phyloP scores from a whole-genome alignment of 2,329 filamentous ascomycete species.

The Alternaria triticina region DNA sequence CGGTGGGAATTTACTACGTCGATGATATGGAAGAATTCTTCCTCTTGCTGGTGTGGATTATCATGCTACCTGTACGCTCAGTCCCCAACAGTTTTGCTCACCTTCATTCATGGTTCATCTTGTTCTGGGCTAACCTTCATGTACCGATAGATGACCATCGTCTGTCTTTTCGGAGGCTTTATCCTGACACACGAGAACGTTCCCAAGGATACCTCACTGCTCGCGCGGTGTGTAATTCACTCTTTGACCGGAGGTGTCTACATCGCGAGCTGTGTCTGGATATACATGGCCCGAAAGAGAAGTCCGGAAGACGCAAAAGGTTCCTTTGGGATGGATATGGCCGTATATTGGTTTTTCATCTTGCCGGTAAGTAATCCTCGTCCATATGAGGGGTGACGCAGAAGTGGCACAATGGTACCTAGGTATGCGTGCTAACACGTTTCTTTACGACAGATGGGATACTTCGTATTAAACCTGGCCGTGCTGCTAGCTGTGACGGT shows the following conservation, averaged over 20 bases:
- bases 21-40: not conserved
- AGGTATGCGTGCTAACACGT: not conserved
- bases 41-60: not conserved
- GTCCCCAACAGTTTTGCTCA: rapidly evolving
- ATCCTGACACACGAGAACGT: not conserved
- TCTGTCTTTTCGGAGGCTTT: not conserved
- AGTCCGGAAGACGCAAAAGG: too few relatives aligned
- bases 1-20: not conserved
- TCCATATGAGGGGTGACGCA: not conserved
- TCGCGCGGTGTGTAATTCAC: not conserved
- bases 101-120: not conserved
- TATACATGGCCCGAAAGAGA: not conserved
- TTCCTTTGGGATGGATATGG: not conserved
- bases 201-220: not conserved
- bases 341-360: not conserved
- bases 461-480: not conserved
- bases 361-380: not conserved
- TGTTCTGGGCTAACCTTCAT: not conserved
- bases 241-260: not conserved
- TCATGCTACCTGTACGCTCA: not conserved
- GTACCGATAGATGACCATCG: not conserved
- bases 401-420: not conserved
- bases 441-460: not conserved
- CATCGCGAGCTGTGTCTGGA: not conserved
- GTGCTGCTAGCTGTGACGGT: too few relatives aligned